Conservation (phyloP, 2,329 filamentous ascomycete species). For the Aureobasidium mangrovei region DNA sequence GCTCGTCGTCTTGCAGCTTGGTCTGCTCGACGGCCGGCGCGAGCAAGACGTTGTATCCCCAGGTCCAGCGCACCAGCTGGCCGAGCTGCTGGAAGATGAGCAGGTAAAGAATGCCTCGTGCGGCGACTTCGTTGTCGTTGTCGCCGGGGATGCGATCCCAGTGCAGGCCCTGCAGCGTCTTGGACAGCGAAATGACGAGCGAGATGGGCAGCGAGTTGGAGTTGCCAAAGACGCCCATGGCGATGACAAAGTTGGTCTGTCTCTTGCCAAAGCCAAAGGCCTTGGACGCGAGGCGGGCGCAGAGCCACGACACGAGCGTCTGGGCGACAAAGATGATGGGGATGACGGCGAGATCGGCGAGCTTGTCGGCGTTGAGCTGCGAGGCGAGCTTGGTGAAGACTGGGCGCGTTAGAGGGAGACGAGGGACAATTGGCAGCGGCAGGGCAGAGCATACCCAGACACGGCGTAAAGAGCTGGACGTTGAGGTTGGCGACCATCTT, state of each 20-base stretch:
- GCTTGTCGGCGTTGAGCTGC: conserved; percentile 83
- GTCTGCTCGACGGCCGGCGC: conserved; percentile 67
- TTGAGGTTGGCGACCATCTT: conserved; percentile 97
- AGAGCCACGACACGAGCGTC: conserved; percentile 75
- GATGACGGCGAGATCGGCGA: conserved; percentile 84
- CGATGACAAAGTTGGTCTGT: conserved; percentile 86
- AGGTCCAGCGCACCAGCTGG: conserved; percentile 92
- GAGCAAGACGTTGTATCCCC: conserved; percentile 93
- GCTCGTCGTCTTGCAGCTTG: conserved; percentile 46
- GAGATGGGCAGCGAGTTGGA: conserved; percentile 97
- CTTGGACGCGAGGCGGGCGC: conserved; percentile 61
- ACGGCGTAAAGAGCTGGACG: conserved; percentile 92
- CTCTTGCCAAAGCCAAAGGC: conserved; percentile 75
- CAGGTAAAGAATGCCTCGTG: conserved; percentile 87
- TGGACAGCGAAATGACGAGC: conserved; percentile 83
- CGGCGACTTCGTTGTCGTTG: conserved; percentile 89
- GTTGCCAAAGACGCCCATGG: conserved; percentile 92
- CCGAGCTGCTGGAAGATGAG: conserved; percentile 97
- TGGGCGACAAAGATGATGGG: conserved; percentile 89
- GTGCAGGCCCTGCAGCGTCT: conserved; percentile 84
- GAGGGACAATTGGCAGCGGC: background rate
- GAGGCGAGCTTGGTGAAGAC: conserved; percentile 96
- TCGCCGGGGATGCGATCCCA: conserved; percentile 89
- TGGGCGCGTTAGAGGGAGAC: conserved; percentile 27
- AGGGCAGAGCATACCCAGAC: conserved; percentile 60